A percentile compares a stretch with the other conserved stretches of the same genome.
Conservation (phyloP, 140 eudicot species). For the Cichorium intybus region DNA sequence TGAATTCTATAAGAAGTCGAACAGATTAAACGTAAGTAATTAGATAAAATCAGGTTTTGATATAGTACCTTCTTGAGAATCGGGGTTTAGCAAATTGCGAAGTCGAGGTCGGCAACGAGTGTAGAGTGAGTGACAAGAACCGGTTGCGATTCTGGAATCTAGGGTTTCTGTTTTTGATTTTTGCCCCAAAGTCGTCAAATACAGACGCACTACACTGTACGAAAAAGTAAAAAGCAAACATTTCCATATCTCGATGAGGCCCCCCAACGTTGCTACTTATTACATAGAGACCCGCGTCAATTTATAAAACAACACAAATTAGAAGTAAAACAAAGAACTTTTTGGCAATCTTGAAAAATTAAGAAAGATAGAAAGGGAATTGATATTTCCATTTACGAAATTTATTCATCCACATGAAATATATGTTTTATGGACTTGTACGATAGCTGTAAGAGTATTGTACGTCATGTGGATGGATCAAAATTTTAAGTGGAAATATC, state of each 20-base stretch:
- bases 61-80: conserved; percentile 1
- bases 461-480: too few species aligned
- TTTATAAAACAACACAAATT: too few species aligned
- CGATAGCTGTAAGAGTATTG: too few species aligned
- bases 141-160: neutral
- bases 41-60: neutral
- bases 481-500: too few species aligned
- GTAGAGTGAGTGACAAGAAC: neutral
- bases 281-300: neutral
- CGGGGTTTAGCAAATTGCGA: neutral
- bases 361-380: too few species aligned
- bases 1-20: neutral
- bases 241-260: neutral
- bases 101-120: neutral
- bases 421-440: too few species aligned
- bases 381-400: too few species aligned
- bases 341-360: too few species aligned
- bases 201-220: neutral
- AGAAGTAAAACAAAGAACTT: too few species aligned
- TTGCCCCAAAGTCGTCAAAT: neutral
- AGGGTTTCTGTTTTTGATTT: conserved; percentile 1
- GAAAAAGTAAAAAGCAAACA: neutral
- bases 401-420: too few species aligned
- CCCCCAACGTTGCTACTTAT: neutral
- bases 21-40: neutral